These are phyloP conservation scores for Neostapfia colusana DNA, from an alignment of 176 grass and related monocot species.

Conservation along the genomic window DNA sequence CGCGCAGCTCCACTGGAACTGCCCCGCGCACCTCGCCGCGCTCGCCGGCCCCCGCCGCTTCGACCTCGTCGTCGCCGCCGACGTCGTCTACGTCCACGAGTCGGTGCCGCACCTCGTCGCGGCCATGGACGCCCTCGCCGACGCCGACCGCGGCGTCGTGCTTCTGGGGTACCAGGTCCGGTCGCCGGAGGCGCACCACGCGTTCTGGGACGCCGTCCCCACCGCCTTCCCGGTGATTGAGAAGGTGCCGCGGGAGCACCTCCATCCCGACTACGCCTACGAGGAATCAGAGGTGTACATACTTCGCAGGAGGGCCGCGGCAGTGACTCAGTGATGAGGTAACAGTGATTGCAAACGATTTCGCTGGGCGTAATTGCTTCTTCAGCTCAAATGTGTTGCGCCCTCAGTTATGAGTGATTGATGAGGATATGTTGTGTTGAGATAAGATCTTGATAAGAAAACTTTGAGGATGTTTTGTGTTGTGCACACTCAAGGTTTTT, in stretches of 20 bases:
- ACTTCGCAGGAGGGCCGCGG: too few relatives aligned
- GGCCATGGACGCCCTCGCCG: slow-evolving; percentile 78
- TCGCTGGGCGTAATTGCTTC: too few relatives aligned
- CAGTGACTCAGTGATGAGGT: too few relatives aligned
- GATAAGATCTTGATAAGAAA: too few relatives aligned
- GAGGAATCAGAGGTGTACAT: too few relatives aligned
- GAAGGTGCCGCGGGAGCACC: slow-evolving; percentile 73
- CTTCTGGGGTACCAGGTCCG: slow-evolving; percentile 81
- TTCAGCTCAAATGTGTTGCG: too few relatives aligned
- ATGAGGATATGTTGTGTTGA: too few relatives aligned
- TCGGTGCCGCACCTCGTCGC: slow-evolving; percentile 70
- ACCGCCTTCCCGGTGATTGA: slow-evolving; percentile 66
- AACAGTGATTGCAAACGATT: too few relatives aligned
- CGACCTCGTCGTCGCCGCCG: slow-evolving; percentile 77
- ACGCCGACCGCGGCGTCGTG: slow-evolving; percentile 56
- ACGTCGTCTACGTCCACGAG: slow-evolving; percentile 92
- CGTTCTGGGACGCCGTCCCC: slow-evolving; percentile 66
- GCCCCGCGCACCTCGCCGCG: slow-evolving; percentile 53
- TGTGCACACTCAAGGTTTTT: too few relatives aligned
- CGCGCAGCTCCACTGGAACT: slow-evolving; percentile 87
- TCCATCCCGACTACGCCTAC: too few relatives aligned
- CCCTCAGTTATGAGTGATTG: too few relatives aligned
- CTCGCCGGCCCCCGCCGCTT: slow-evolving; percentile 56
- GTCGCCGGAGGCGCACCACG: slow-evolving; percentile 77
- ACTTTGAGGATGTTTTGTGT: too few relatives aligned